Evolutionary conservation across 2,329 filamentous ascomycete species (phyloP), one percentile per base, ranked within the genome.

Genomic region (Thielaviopsis euricoi): DNA sequence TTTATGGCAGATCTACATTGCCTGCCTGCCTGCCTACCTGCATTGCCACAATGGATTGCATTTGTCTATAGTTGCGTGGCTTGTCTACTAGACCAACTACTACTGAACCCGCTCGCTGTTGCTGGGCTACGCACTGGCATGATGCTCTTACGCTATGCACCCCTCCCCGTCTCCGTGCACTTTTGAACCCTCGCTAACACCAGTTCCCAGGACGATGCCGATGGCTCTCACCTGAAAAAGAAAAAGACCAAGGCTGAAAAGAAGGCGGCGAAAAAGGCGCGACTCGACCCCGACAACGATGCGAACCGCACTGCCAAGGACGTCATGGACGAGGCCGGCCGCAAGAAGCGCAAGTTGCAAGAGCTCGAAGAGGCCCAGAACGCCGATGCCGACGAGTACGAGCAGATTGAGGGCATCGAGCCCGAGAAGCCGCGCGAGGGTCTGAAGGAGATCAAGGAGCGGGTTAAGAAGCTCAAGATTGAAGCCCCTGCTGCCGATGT

Each of bases 191-290:
- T n/a, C 23, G 40, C 19, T 50, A 51, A 40, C 26, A 52, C 26
- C 23, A 37, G 40, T 9, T 48, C 37, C 37, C 52, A 95, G 89
- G 86, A 93, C 66, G 89, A 96, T 83, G 95, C 89, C 89, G 69
- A 83, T 84, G 50, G 37, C 43, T 33, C 55, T 22, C 49, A 48
- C 50, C 29, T 55, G 69, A 85, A 85, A 67, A 95, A 93, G 73
- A 97, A 97, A 75, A 90, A 97, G 73, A 91, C 89, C 55, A 95
- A 95, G 69, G 86, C 89, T 70, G 80, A 95, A 70, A 87, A 87
- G 60, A 81, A 82, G 62, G 83, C 86, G 64, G 87, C 89, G 58
- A 89, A 89, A 73, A 80, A 85, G 67, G 88, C 86, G 61, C 97
- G 96, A 73, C 79, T 97, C 48, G 88, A 97, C 66, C 90, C 93